Conservation (phyloP, 139 green algal species). For the Chlamydomonas sp. region DNA sequence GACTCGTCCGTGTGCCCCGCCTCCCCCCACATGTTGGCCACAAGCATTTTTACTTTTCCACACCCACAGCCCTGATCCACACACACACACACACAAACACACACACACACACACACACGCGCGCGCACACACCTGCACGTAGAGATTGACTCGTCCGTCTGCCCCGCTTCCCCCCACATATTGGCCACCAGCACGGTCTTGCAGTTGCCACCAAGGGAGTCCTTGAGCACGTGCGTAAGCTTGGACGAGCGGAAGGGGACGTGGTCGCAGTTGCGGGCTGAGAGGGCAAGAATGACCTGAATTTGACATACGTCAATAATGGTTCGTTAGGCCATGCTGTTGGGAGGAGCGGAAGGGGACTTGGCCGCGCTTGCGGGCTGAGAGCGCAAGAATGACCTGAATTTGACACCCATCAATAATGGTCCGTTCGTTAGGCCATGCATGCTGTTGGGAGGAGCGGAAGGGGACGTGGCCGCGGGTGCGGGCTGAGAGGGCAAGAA, state of each 20-base stretch:
- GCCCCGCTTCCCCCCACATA: slow-evolving; percentile 46
- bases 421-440: too few species aligned
- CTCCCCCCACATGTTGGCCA: slow-evolving; percentile 61
- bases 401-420: too few species aligned
- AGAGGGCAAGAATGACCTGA: slow-evolving; percentile 49
- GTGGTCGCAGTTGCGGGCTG: slow-evolving; percentile 39
- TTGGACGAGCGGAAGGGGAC: slow-evolving; percentile 60
- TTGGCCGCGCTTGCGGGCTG: too few species aligned
- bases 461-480: slow-evolving; percentile 55
- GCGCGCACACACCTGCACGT: slow-evolving; percentile 75
- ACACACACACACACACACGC: too few species aligned
- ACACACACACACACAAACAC: too few species aligned
- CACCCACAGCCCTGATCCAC: too few species aligned
- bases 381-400: too few species aligned
- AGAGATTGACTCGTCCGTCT: slow-evolving; percentile 60
- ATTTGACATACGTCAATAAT: too few species aligned
- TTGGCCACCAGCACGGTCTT: slow-evolving; percentile 60
- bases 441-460: slow-evolving; percentile 51
- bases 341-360: too few species aligned
- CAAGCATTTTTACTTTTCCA: too few species aligned
- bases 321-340: too few species aligned
- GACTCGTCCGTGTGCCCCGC: slow-evolving; percentile 50
- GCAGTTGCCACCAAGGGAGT: slow-evolving; percentile 67
- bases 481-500: slow-evolving; percentile 43
- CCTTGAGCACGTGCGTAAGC: slow-evolving; percentile 66